Conservation (phyloP, 2,329 filamentous ascomycete species). For the Trichophyton rubrum region DNA sequence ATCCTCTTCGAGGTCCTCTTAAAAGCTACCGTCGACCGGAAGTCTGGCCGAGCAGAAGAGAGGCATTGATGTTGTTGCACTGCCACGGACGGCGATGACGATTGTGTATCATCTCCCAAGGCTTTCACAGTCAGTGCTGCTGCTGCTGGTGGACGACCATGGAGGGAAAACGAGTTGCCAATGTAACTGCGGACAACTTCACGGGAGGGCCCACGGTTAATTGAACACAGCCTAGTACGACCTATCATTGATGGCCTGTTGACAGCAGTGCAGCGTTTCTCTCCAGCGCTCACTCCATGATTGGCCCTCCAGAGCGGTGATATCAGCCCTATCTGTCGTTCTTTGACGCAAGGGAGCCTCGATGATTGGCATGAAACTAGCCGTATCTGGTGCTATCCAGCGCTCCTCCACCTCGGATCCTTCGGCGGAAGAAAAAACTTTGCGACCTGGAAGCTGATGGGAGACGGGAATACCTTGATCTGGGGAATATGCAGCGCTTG, state of each 20-base stretch:
- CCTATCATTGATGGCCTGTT: neutral
- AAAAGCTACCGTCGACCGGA: too few species aligned
- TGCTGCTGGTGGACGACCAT: neutral
- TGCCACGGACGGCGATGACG: neutral
- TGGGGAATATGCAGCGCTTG: neutral
- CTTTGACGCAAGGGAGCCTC: neutral
- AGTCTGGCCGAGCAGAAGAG: too few species aligned
- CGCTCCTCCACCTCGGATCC: constrained; percentile 1
- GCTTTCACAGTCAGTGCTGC: too few species aligned
- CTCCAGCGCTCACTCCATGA: neutral
- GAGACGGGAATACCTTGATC: neutral
- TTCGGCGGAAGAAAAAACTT: neutral
- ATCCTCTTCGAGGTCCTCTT: too few species aligned
- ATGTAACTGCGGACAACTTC: neutral
- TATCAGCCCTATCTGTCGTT: neutral
- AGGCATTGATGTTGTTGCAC: neutral
- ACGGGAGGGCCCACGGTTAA: neutral
- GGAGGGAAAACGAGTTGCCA: neutral
- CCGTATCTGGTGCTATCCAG: neutral
- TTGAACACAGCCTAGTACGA: neutral
- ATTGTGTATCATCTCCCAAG: neutral
- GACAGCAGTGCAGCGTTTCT: neutral
- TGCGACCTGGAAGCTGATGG: neutral
- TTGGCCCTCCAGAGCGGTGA: neutral
- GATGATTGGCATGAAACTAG: neutral